Evolutionary conservation across 73 alveolate species (phyloP), one percentile per base, ranked within the genome.

Genomic region (Paramecium caudatum): DNA sequence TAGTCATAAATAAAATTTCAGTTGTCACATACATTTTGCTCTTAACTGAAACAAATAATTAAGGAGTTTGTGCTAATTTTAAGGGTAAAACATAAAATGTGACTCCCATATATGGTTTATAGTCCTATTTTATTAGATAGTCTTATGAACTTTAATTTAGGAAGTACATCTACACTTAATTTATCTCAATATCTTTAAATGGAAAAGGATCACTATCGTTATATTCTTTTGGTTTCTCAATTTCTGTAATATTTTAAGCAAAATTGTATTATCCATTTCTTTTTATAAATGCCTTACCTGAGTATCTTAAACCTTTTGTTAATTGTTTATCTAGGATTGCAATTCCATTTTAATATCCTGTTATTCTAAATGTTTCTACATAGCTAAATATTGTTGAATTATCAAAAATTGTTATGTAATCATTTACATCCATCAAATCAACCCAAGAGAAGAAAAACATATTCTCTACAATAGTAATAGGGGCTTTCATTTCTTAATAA

Each of bases 241-340:
- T 25, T n/a, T 6, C 33, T 10, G 61, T 33, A 8, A 13, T 33
- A 36, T 65, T 65, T 65, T 65, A n/a, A 8, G 83, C 36, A 32
- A 32, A 36, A 13, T 32, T 33, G 16, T 13, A 65, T 33, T 65
- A 13, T 4, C 49, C 83, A 65, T 65, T 3, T 34, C 83, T 74
- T 41, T 21, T 37, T 9, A 74, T 74, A 7, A 74, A 41, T 0
- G 88, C 88, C 32, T 37, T 74, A 1, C 88, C 88, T 7, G 15
- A 4, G 43, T 74, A 43, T 3, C 27, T 0, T 2, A 74, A 25
- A 7, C 45, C 45, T 15, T 37, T 34, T 16, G 87, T 70, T 5
- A 70, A 36, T 37, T 32, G 10, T 19, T 70, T 37, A 34, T 70
- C 61, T 16, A 70, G 27, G 17, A 34, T 3, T 1, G 87, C 87